phyloP scores from a whole-genome alignment of 371 early-diverging fungal species.

The Mortierella sp. region DNA sequence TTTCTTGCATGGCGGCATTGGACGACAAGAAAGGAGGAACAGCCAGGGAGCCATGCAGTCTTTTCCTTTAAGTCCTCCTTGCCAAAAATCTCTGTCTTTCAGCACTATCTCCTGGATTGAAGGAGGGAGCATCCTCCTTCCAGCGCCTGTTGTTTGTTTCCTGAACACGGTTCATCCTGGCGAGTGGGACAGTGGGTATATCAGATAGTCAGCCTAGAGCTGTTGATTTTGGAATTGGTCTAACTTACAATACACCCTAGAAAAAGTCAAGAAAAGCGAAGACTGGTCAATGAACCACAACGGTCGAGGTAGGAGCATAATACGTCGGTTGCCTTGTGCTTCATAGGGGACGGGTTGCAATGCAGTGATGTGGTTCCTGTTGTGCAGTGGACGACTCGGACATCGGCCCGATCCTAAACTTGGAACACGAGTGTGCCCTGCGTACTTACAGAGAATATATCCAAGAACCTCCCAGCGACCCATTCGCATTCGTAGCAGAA shows the following conservation, averaged over 20 bases:
- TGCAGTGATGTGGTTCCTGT: not conserved
- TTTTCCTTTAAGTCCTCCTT: too few species aligned
- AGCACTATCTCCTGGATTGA: constrained; percentile 2
- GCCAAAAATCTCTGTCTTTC: not conserved
- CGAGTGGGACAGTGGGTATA: too few species aligned
- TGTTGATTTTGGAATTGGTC: not conserved
- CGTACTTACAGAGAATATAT: constrained; percentile 42
- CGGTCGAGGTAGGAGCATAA: too few species aligned
- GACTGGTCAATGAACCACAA: too few species aligned
- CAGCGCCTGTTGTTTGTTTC: not conserved
- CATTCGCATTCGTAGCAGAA: constrained; percentile 49
- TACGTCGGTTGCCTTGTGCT: too few species aligned
- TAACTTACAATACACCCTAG: constrained; percentile 55
- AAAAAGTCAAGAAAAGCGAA: not conserved
- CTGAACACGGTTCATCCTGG: not conserved
- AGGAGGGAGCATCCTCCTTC: not conserved
- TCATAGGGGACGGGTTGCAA: too few species aligned
- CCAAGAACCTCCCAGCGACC: constrained; percentile 50
- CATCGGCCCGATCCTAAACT: too few species aligned
- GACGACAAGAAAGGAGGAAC: not conserved
- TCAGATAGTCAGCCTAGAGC: too few species aligned
- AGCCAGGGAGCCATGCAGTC: constrained; percentile 1
- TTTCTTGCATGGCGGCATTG: not conserved
- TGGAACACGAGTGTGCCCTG: not conserved
- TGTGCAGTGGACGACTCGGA: too few species aligned